Evolutionary conservation across 257 asterid species (phyloP).

Genomic region (Solanum ossicruentum): DNA sequence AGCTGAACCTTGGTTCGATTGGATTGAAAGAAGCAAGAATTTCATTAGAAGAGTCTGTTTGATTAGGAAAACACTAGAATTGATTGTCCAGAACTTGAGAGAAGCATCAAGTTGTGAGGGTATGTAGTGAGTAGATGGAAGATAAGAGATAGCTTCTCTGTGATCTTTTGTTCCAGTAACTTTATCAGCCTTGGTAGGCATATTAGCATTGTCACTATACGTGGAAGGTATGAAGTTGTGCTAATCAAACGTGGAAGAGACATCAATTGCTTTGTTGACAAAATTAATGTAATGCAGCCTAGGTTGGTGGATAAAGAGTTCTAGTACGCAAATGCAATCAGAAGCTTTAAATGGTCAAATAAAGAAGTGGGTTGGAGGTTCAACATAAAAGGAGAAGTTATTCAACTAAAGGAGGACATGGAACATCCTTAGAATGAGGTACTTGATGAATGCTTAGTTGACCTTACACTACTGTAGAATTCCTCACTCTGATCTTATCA

Average conservation of each 20-base stretch:
- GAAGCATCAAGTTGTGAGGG: neutral
- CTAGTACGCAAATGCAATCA: neutral
- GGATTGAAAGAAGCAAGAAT: neutral
- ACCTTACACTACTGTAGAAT: neutral
- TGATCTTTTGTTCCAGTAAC: no score
- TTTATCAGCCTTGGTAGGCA: neutral
- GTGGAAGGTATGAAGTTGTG: neutral
- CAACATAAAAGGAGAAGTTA: neutral
- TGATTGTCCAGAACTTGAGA: neutral
- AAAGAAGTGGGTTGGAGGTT: neutral
- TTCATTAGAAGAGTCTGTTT: neutral
- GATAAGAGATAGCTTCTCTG: neutral
- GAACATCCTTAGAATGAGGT: no score
- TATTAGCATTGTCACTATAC: neutral
- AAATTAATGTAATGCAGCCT: neutral
- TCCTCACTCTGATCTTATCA: neutral
- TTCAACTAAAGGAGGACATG: no score
- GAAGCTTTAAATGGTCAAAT: neutral
- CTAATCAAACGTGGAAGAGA: neutral
- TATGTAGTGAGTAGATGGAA: neutral
- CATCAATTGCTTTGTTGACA: neutral
- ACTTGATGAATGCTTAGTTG: neutral
- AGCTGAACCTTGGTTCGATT: neutral
- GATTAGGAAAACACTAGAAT: no score
- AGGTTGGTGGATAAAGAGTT: neutral